Conservation (phyloP, 805 yeast species). For the Kodamaea laetipori region DNA sequence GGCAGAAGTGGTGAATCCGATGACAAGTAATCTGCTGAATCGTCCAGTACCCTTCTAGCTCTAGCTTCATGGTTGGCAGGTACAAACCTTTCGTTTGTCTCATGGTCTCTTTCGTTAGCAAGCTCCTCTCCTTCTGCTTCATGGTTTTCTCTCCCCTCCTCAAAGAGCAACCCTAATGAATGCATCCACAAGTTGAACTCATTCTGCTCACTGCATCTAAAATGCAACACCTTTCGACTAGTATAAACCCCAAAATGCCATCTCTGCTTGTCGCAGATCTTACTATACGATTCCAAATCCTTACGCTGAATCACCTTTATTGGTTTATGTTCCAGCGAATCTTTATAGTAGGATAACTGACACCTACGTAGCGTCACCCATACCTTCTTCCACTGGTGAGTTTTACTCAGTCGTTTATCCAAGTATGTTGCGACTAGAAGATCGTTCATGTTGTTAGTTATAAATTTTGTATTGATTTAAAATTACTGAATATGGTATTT, state of each 20-base stretch:
- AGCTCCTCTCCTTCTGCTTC: too few relatives aligned
- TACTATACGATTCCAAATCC: constrained; percentile 22
- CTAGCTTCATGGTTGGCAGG: not conserved
- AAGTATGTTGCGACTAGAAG: constrained; percentile 29
- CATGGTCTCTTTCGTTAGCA: too few relatives aligned
- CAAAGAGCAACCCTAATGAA: constrained; percentile 13
- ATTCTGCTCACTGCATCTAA: constrained; percentile 16
- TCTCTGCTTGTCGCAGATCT: constrained; percentile 18
- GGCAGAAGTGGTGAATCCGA: constrained; percentile 7
- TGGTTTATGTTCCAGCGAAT: constrained; percentile 40
- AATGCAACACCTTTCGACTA: constrained; percentile 24
- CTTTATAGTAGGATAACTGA: constrained; percentile 43
- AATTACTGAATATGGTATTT: too few relatives aligned
- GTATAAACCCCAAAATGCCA: constrained; percentile 29
- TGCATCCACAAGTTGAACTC: constrained; percentile 21
- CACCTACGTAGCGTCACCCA: constrained; percentile 44
- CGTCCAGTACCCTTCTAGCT: constrained; percentile 1
- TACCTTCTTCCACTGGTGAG: constrained; percentile 39
- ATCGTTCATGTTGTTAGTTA: too few relatives aligned
- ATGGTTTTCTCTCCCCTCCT: too few relatives aligned
- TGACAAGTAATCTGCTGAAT: constrained; percentile 1
- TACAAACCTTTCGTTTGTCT: constrained; percentile 1
- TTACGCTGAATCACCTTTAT: constrained; percentile 30
- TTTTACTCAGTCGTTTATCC: constrained; percentile 32
- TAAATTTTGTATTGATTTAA: too few relatives aligned